Percentiles rank a stretch among this genome's conserved stretches.
Conservation (phyloP, 2,329 filamentous ascomycete genomes). For the Pseudopithomyces chartarum region DNA sequence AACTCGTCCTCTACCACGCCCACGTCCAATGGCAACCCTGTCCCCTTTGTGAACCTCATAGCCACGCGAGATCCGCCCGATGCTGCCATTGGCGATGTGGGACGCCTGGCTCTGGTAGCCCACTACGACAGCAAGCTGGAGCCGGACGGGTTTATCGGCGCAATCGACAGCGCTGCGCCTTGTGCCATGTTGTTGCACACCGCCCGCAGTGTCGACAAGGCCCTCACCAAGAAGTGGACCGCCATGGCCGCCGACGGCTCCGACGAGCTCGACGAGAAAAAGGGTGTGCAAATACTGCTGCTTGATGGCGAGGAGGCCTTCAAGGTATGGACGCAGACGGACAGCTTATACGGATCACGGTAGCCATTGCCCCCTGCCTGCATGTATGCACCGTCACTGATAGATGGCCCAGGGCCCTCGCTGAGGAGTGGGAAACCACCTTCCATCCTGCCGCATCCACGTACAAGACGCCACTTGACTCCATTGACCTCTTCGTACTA, state of each 20-base stretch:
- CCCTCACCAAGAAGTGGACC: slow-evolving; percentile 86
- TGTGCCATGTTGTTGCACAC: slow-evolving; percentile 93
- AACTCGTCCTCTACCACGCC: slow-evolving; percentile 88
- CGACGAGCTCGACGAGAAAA: slow-evolving; percentile 67
- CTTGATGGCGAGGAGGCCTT: slow-evolving; percentile 97
- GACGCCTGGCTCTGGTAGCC: slow-evolving; percentile 82
- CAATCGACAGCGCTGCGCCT: slow-evolving; percentile 89
- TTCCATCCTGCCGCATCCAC: slow-evolving; percentile 72
- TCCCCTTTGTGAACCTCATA: slow-evolving; percentile 89
- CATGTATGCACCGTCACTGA: neutral
- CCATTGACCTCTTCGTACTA: slow-evolving; percentile 87
- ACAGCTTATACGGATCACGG: slow-evolving; percentile 90
- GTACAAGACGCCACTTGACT: slow-evolving; percentile 74
- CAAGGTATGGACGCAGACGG: slow-evolving; percentile 73
- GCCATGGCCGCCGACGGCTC: slow-evolving; percentile 59
- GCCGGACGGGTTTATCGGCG: slow-evolving; percentile 88
- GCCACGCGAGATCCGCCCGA: slow-evolving; percentile 90
- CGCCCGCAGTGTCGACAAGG: slow-evolving; percentile 78
- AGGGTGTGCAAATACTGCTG: slow-evolving; percentile 86
- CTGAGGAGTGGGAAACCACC: slow-evolving; percentile 78
- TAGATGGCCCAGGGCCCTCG: slow-evolving; percentile 63
- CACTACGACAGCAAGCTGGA: slow-evolving; percentile 89
- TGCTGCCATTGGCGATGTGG: slow-evolving; percentile 73
- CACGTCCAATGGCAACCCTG: slow-evolving; percentile 68
- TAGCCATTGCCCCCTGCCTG: slow-evolving; percentile 43